Conservation (phyloP, 2,329 filamentous ascomycete species). For the Podosphaera fusca region DNA sequence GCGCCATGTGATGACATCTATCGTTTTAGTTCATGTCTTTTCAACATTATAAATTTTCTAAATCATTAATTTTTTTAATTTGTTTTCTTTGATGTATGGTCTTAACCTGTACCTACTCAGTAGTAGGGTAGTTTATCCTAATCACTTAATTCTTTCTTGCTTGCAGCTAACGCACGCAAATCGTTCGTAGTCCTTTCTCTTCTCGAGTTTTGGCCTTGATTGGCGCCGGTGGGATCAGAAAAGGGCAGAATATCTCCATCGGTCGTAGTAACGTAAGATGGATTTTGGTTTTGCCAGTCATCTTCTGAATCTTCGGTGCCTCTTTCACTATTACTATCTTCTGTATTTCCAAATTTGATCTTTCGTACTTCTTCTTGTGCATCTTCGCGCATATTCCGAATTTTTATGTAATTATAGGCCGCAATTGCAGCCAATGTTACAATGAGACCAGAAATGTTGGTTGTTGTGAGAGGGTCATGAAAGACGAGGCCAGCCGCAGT, state of each 20-base stretch:
- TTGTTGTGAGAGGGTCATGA: conserved; percentile 61
- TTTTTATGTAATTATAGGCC: conserved; percentile 88
- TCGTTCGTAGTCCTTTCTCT: conserved; percentile 2
- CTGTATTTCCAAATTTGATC: conserved; percentile 6
- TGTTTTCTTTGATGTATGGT: too few relatives aligned
- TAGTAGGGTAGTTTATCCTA: background rate
- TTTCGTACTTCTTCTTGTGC: conserved; percentile 31
- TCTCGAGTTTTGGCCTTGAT: conserved; percentile 4
- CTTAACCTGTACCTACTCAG: too few relatives aligned
- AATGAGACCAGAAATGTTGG: conserved; percentile 74
- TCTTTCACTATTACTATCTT: conserved; percentile 7
- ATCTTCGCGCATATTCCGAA: conserved; percentile 65
- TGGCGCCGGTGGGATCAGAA: conserved; percentile 3
- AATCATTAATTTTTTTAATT: too few relatives aligned
- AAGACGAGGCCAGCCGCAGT: conserved; percentile 71
- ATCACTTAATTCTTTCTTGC: conserved; percentile 9
- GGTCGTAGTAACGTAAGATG: conserved; percentile 9
- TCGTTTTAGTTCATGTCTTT: too few relatives aligned
- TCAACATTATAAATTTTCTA: too few relatives aligned
- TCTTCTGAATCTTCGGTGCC: conserved; percentile 2
- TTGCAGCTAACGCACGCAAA: conserved; percentile 5
- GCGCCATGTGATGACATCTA: too few relatives aligned
- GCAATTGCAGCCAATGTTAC: conserved; percentile 72
- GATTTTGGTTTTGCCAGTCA: conserved; percentile 11
- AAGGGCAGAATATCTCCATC: conserved; percentile 14